Evolutionary conservation across 495 filamentous ascomycete genomes (phyloP).

Genomic region (Neurospora tetraspora): DNA sequence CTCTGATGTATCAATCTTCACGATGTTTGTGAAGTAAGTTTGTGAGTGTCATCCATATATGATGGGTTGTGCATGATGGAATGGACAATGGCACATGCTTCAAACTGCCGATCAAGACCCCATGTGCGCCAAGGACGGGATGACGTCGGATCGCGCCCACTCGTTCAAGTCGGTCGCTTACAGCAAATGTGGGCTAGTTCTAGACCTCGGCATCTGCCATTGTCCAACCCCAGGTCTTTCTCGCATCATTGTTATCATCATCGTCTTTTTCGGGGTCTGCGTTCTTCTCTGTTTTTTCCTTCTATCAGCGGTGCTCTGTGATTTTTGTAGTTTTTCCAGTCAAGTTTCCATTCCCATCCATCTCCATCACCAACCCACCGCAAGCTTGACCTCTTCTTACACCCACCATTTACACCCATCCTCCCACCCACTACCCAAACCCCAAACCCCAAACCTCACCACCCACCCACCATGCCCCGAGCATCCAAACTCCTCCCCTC

Average conservation of each 20-base stretch:
- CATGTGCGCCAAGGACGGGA: not conserved
- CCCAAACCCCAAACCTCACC: too few relatives aligned
- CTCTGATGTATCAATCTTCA: not conserved
- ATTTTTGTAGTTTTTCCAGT: not conserved
- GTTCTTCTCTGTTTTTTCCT: not conserved
- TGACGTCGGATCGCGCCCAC: not conserved
- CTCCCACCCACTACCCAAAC: too few relatives aligned
- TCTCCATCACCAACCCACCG: not conserved
- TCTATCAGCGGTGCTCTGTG: not conserved
- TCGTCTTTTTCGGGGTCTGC: not conserved
- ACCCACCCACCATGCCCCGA: constrained; percentile 7
- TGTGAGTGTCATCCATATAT: not conserved
- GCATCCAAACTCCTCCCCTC: constrained; percentile 51
- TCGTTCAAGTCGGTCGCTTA: not conserved
- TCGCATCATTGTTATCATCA: not conserved
- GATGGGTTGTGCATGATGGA: not conserved
- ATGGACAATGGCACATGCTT: not conserved
- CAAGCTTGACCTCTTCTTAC: not conserved
- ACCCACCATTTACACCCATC: not conserved
- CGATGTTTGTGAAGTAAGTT: not conserved
- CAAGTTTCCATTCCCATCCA: not conserved
- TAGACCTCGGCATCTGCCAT: not conserved
- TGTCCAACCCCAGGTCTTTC: not conserved
- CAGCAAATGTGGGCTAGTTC: not conserved
- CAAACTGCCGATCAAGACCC: not conserved